Evolutionary conservation across 2,329 filamentous ascomycete genomes (phyloP).

Genomic region (Aspergillus puulaauensis): DNA sequence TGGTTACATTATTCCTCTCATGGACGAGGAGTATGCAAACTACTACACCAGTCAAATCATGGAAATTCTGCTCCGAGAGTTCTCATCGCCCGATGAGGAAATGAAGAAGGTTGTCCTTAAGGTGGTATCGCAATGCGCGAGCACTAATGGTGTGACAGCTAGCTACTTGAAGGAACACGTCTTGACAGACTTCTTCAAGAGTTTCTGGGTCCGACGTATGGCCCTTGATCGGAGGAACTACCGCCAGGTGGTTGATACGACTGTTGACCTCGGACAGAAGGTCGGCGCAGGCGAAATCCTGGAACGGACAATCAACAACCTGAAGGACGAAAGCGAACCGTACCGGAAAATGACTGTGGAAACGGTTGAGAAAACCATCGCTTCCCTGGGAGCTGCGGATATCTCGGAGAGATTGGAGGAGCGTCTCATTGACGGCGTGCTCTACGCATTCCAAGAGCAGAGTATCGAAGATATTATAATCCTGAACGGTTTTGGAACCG

Average conservation of each 20-base stretch:
- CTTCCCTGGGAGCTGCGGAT: slow-evolving; percentile 88
- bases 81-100: slow-evolving; percentile 94
- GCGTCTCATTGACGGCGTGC: slow-evolving; percentile 88
- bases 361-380: slow-evolving; percentile 94
- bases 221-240: slow-evolving; percentile 97
- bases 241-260: slow-evolving; percentile 95
- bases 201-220: slow-evolving; percentile 97
- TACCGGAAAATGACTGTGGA: slow-evolving; percentile 99
- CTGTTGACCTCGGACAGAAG: slow-evolving; percentile 94
- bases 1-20: slow-evolving; percentile 95
- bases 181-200: slow-evolving; percentile 95
- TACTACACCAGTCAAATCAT: slow-evolving; percentile 99
- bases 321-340: slow-evolving; percentile 96
- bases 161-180: slow-evolving; percentile 95
- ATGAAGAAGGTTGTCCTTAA: slow-evolving; percentile 99
- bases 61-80: slow-evolving; percentile 95
- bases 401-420: slow-evolving; percentile 92
- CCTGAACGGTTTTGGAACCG: slow-evolving; percentile 95
- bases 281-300: slow-evolving; percentile 96
- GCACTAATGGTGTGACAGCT: slow-evolving; percentile 90
- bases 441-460: slow-evolving; percentile 97
- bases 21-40: slow-evolving; percentile 99
- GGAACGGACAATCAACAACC: slow-evolving; percentile 86
- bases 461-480: slow-evolving; percentile 94
- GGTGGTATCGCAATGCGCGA: slow-evolving; percentile 92